A percentile compares a stretch with the other conserved stretches of the same genome.
Evolutionary conservation across 2,329 filamentous ascomycete genomes (phyloP).

Genomic region (Sclerotinia trifoliorum): DNA sequence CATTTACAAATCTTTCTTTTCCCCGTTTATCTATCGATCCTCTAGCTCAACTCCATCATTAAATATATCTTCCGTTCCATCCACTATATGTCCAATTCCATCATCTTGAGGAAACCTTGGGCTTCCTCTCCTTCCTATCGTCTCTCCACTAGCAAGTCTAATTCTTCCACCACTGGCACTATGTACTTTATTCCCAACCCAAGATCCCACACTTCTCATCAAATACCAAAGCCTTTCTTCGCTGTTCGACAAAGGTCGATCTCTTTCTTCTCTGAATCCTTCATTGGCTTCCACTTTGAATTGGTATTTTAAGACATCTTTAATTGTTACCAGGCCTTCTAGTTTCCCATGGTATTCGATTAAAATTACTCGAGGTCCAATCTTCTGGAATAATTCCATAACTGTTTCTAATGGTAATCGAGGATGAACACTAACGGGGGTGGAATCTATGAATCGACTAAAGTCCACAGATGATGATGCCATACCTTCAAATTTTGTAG

Average conservation of each 20-base stretch:
- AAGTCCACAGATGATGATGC: constrained; percentile 69
- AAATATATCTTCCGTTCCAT: constrained; percentile 50
- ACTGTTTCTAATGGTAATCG: constrained; percentile 90
- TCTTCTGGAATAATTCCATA: constrained; percentile 98
- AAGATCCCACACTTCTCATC: constrained; percentile 53
- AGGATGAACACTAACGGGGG: constrained; percentile 87
- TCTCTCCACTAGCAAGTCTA: constrained; percentile 42
- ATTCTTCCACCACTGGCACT: constrained; percentile 57
- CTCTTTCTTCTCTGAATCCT: constrained; percentile 56
- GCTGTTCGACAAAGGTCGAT: constrained; percentile 50
- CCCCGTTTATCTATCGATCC: constrained; percentile 28
- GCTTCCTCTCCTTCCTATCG: constrained; percentile 41
- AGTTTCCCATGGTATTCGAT: constrained; percentile 86
- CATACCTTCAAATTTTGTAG: constrained; percentile 58
- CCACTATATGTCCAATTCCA: constrained; percentile 46
- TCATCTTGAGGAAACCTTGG: constrained; percentile 22
- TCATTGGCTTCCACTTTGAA: constrained; percentile 92
- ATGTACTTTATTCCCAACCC: constrained; percentile 58
- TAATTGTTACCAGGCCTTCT: constrained; percentile 85
- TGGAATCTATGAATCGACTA: constrained; percentile 81
- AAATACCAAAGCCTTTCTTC: constrained; percentile 66
- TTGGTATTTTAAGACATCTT: constrained; percentile 95
- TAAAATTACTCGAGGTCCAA: constrained; percentile 88
- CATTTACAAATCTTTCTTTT: neutral
- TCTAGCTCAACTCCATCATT: constrained; percentile 49